Conservation (phyloP, 176 grass and related monocot genomes). For the Saccharum officinarum region DNA sequence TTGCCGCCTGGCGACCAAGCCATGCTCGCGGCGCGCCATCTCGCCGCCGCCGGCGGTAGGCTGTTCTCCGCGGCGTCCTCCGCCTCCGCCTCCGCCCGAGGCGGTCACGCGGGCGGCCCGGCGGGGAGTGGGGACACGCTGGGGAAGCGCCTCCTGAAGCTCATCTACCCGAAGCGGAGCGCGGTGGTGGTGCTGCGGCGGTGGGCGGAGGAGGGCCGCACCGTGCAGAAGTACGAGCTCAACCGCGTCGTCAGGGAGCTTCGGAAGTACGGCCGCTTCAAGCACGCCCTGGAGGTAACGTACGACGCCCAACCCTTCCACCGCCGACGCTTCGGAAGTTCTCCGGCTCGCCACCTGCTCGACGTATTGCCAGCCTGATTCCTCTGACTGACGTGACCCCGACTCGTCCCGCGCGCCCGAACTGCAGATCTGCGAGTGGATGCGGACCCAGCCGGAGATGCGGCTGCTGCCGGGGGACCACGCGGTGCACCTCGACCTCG, state of each 20-base stretch:
- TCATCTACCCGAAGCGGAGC: constrained; percentile 70
- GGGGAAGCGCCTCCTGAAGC: constrained; percentile 56
- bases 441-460: constrained; percentile 66
- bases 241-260: constrained; percentile 84
- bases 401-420: too few species aligned
- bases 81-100: neutral
- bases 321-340: neutral
- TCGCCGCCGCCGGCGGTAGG: constrained; percentile 34
- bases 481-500: constrained; percentile 87
- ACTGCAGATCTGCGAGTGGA: constrained; percentile 85
- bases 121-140: constrained; percentile 44
- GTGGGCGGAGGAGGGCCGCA: constrained; percentile 72
- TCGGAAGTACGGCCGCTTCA: constrained; percentile 74
- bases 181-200: constrained; percentile 65
- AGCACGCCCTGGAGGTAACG: constrained; percentile 81
- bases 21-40: constrained; percentile 48
- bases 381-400: neutral
- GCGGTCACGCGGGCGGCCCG: neutral
- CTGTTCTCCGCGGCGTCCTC: constrained; percentile 24
- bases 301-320: neutral
- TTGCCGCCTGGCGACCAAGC: neutral
- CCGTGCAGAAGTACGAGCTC: constrained; percentile 85
- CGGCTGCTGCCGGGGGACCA: constrained; percentile 75
- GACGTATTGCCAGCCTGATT: constrained; percentile 25
- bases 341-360: constrained; percentile 23